Conservation (phyloP, 2,329 filamentous ascomycete genomes). For the Cladobotryum mycophilum region DNA sequence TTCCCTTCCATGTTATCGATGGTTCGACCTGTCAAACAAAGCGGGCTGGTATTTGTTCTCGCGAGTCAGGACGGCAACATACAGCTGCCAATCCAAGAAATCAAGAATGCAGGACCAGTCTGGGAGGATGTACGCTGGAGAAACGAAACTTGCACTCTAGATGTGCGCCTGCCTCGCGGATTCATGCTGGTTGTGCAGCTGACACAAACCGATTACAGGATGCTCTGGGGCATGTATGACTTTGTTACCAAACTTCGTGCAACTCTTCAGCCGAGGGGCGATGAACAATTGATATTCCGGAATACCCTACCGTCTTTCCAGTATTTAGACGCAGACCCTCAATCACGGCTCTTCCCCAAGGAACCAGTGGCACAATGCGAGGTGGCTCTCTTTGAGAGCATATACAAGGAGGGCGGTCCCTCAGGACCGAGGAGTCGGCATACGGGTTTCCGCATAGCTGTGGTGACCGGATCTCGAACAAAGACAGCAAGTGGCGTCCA, state of each 20-base stretch:
- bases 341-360: constrained; percentile 66
- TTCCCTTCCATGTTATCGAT: constrained; percentile 74
- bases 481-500: constrained; percentile 73
- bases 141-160: constrained; percentile 57
- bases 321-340: constrained; percentile 69
- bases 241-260: constrained; percentile 72
- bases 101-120: constrained; percentile 60
- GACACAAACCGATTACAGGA: constrained; percentile 69
- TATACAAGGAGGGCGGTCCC: constrained; percentile 61
- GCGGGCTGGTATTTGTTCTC: constrained; percentile 64
- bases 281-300: constrained; percentile 66
- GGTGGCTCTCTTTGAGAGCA: constrained; percentile 68
- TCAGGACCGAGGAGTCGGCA: constrained; percentile 68
- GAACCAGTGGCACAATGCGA: constrained; percentile 68
- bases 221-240: constrained; percentile 77
- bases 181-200: constrained; percentile 68
- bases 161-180: constrained; percentile 66
- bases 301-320: constrained; percentile 67
- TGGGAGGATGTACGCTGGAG: constrained; percentile 85
- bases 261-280: constrained; percentile 60
- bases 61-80: constrained; percentile 75
- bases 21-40: constrained; percentile 61
- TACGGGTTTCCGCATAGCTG: constrained; percentile 69
- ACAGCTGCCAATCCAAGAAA: constrained; percentile 65
- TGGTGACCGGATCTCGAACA: constrained; percentile 70